A percentile compares a stretch with the other conserved stretches of the same genome.
phyloP scores from a whole-genome alignment of 768 basidiomycete genomes.

The Xerocomellus intermedius region DNA sequence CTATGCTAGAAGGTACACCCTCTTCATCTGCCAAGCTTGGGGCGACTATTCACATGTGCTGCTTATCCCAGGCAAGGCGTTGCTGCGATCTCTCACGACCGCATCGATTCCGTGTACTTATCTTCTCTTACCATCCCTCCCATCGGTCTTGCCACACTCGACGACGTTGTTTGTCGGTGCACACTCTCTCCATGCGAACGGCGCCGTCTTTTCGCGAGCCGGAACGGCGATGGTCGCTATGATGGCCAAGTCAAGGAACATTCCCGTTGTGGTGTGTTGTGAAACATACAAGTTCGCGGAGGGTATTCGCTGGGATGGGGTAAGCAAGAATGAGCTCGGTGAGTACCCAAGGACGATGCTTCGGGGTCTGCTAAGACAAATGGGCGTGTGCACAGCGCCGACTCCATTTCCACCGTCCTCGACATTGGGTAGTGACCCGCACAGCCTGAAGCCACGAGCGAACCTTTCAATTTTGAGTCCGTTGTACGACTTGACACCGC shows the following conservation, averaged over 20 bases:
- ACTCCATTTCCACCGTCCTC: conserved; percentile 23
- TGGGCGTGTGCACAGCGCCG: conserved; percentile 24
- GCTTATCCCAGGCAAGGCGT: conserved; percentile 61
- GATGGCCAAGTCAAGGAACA: conserved; percentile 77
- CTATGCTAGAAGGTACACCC: conserved; percentile 78
- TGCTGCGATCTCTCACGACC: conserved; percentile 67
- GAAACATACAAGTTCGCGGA: conserved; percentile 99
- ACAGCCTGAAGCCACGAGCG: conserved; percentile 25
- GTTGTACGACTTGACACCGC: conserved; percentile 92
- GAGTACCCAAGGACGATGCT: conserved; percentile 16
- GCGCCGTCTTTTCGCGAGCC: conserved; percentile 88
- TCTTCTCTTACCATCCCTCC: conserved; percentile 82
- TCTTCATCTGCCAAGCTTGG: background rate
- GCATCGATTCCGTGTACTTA: conserved; percentile 84
- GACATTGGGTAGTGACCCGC: conserved; percentile 2
- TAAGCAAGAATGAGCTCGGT: conserved; percentile 97
- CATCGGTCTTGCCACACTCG: conserved; percentile 76
- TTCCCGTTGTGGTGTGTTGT: conserved; percentile 95
- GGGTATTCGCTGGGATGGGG: conserved; percentile 86
- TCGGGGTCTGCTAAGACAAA: conserved; percentile 1
- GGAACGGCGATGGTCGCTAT: conserved; percentile 96
- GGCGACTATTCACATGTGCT: background rate
- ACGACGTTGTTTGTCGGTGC: conserved; percentile 89
- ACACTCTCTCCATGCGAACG: conserved; percentile 92
- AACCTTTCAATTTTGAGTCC: conserved; percentile 82